A percentile compares a stretch with the other conserved stretches of the same genome.
Conservation (phyloP, 2,329 filamentous ascomycete genomes). For the Dactylellina haptotyla region DNA sequence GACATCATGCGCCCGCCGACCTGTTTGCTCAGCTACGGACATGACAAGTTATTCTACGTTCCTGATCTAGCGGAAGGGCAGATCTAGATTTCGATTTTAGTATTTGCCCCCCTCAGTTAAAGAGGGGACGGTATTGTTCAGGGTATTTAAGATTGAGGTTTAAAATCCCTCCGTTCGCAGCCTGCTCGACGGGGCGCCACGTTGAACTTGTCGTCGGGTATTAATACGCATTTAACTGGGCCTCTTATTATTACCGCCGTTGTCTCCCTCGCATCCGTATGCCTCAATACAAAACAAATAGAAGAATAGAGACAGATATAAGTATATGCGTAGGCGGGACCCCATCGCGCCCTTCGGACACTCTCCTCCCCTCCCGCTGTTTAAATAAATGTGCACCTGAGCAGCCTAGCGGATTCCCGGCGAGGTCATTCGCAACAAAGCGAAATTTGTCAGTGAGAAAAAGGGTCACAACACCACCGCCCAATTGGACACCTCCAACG, state of each 20-base stretch:
- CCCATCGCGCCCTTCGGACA: conserved; percentile 12
- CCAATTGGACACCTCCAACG: background rate
- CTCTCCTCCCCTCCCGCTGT: background rate
- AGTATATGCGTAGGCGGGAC: conserved; percentile 1
- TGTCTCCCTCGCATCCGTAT: background rate
- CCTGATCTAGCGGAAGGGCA: conserved; percentile 44
- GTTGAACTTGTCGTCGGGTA: too few species aligned
- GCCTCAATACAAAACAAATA: background rate
- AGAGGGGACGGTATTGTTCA: too few species aligned
- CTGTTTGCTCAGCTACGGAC: too few species aligned
- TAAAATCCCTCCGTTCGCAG: too few species aligned
- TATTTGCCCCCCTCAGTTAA: too few species aligned
- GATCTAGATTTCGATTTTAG: too few species aligned
- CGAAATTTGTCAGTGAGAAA: conserved; percentile 1
- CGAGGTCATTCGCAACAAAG: background rate
- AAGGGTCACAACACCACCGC: background rate
- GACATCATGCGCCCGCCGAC: conserved; percentile 38
- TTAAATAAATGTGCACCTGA: background rate
- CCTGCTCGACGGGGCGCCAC: too few species aligned
- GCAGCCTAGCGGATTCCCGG: too few species aligned
- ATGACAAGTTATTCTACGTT: conserved; percentile 2
- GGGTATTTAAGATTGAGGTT: too few species aligned
- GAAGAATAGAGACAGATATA: too few species aligned
- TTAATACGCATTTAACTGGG: too few species aligned
- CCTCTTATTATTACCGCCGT: background rate